A percentile compares a stretch with the other conserved stretches of the same genome.
These are phyloP conservation scores for Dryas alaskensis DNA, from an alignment of 306 rosid species.

Conservation along the genomic window DNA sequence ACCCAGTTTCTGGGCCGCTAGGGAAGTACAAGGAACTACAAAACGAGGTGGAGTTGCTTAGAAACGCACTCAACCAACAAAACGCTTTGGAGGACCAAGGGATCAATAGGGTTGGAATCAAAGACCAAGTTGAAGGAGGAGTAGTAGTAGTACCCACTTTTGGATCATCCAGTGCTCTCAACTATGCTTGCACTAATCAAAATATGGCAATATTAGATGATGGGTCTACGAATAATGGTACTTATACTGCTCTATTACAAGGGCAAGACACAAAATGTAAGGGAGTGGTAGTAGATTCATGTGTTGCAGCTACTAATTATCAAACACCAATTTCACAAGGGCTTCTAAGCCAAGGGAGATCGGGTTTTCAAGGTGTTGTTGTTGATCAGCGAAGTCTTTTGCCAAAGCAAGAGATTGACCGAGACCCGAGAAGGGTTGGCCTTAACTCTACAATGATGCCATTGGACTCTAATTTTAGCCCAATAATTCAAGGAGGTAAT, in stretches of 20 bases:
- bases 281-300: not conserved
- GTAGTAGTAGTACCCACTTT: not conserved
- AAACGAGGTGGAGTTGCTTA: not conserved
- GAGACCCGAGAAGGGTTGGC: too few relatives aligned
- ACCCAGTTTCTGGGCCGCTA: conserved; percentile 18
- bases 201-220: not conserved
- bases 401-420: too few relatives aligned
- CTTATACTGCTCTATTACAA: conserved; percentile 9
- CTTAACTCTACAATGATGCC: too few relatives aligned
- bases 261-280: not conserved
- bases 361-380: not conserved
- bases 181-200: conserved; percentile 9
- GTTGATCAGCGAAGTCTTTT: too few relatives aligned
- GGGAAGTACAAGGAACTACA: not conserved
- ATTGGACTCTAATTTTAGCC: not conserved
- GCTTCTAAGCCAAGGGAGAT: not conserved
- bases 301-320: not conserved
- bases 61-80: not conserved
- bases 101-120: not conserved
- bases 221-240: not conserved
- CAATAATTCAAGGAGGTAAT: not conserved
- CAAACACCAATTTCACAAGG: not conserved
- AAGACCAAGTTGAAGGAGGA: not conserved
- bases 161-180: not conserved
- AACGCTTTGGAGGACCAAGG: not conserved